Evolutionary conservation across 2,329 filamentous ascomycete species (phyloP), one percentile per base, ranked within the genome.

Genomic region (Pleoardoris graminearum): DNA sequence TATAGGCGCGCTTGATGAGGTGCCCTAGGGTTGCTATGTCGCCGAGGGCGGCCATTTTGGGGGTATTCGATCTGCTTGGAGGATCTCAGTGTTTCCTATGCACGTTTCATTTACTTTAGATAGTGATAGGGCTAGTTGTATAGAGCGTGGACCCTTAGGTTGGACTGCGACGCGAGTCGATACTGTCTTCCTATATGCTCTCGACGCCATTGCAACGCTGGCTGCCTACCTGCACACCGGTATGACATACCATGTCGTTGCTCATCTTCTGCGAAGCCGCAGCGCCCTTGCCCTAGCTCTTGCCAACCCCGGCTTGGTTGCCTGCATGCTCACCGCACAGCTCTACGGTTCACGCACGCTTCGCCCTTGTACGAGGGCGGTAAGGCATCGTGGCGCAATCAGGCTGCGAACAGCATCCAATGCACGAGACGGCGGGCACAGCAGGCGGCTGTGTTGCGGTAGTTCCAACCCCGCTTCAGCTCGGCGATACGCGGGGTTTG

Each of bases 1-100:
- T 43, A 36, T 60, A 55, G 22, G 57, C 59, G 10, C 44, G 49
- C 21, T 54, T 54, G 21, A 61, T 47, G 11, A 61, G 8, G 35
- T 49, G 35, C 3, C 36, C 56, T 37, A 61, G 32, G 45, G 30
- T 35, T 12, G 57, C 10, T 27, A 55, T 32, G 32, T 53, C 37
- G 42, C 56, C 51, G 8, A 61, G 7, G 17, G 45, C 39, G 19
- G 57, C 58, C 45, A 51, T 53, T 14, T 32, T 45, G 27, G 37
- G 22, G 10, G 19, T 2, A 4, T 19, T 43, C n/a, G 4, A 36
- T 53, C 49, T 33, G 23, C 14, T 16, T n/a, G 19, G 29, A 19
- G 7, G 25, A 7, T 12, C n/a, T 32, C 7, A 8, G 6, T 33
- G 2, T n/a, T 17, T 43, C 25, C 14, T 19, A 7, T 7, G 43